Base-by-base conservation (phyloP, 1,139 yeast species). In the Hansenula lynferdii region DNA sequence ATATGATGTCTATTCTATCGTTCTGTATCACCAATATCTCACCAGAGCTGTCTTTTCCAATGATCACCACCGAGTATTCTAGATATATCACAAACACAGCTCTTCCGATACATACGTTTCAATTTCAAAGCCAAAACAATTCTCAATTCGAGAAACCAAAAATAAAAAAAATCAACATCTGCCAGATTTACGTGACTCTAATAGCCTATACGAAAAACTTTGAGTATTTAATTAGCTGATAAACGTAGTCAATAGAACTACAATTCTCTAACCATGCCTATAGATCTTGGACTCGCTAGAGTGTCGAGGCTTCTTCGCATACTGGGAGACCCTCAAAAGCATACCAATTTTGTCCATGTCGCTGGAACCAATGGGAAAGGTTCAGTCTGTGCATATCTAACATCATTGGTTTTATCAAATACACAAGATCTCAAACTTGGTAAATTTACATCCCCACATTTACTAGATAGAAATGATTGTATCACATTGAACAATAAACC, bases 351-450 rank as follows among this genome's bases (percentile, higher is more conserved):
- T 1, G 64, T 90, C 7, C 97, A 90, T 56, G 71, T 90, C 10
- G 96, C 96, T 0, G 97, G 97, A 0, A 90, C 97, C 6, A 90
- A 90, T 56, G 97, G 97, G 0, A 90, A 90, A 55, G 97, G 97
- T 0, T 86, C 96, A 0, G 86, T 89, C 0, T 77, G 94, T 42
- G 80, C 96, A 0, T 87, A 86, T 55, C 48, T 89, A 8, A 70
- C 89, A 4, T 75, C 87, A 19, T 69, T 83, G 8, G 61, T 86
- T 16, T 64, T 75, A 8, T 53, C 66, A 30, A 67, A 78, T 24
- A 42, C 44, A 7, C 31, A 37, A 36, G 61, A 66, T 7, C 61
- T 77, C 28, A 59, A 63, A 23, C 76, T 80, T 43, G 97, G 97
- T 0, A 72, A 82, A 47, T 89, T 89, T 65, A 86, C 94, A 3